Percentiles rank a stretch among this genome's conserved stretches.
phyloP scores from a whole-genome alignment of 2,329 filamentous ascomycete species.

The Dothideomycetes sp. region DNA sequence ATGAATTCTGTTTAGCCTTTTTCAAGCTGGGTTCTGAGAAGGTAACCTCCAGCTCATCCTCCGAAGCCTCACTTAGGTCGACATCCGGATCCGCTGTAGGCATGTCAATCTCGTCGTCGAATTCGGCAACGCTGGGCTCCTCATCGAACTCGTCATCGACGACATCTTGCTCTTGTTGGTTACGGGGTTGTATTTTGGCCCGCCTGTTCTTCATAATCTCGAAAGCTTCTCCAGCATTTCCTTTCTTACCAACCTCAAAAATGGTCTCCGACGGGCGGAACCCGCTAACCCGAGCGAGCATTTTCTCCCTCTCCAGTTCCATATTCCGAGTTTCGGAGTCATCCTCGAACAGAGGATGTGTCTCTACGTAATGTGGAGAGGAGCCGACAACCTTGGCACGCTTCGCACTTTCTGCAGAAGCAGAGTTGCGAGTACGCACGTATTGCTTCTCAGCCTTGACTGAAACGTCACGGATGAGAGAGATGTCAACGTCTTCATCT shows the following conservation, averaged over 20 bases:
- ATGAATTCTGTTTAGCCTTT: conserved; percentile 32
- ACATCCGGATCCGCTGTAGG: conserved; percentile 30
- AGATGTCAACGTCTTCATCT: conserved; percentile 65
- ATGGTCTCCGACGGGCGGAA: conserved; percentile 89
- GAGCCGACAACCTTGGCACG: conserved; percentile 68
- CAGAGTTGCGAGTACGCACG: conserved; percentile 77
- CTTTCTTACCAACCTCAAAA: conserved; percentile 80
- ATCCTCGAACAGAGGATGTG: conserved; percentile 66
- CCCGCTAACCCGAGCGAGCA: conserved; percentile 80
- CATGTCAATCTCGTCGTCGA: conserved; percentile 31
- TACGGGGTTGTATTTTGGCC: conserved; percentile 49
- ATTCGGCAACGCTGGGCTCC: conserved; percentile 27
- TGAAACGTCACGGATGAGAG: conserved; percentile 61
- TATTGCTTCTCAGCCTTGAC: conserved; percentile 90
- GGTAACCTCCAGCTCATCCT: conserved; percentile 47
- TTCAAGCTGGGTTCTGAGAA: conserved; percentile 31
- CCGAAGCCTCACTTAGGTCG: conserved; percentile 36
- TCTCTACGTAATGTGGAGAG: conserved; percentile 59
- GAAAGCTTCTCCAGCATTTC: conserved; percentile 57
- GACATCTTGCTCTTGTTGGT: conserved; percentile 16
- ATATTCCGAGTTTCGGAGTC: conserved; percentile 53
- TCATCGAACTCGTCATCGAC: conserved; percentile 23
- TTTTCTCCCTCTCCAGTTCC: conserved; percentile 67
- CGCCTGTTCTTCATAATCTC: conserved; percentile 67
- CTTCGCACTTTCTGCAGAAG: conserved; percentile 83